phyloP scores from a whole-genome alignment of 208 protist genomes.

The Angomonas desouzai region DNA sequence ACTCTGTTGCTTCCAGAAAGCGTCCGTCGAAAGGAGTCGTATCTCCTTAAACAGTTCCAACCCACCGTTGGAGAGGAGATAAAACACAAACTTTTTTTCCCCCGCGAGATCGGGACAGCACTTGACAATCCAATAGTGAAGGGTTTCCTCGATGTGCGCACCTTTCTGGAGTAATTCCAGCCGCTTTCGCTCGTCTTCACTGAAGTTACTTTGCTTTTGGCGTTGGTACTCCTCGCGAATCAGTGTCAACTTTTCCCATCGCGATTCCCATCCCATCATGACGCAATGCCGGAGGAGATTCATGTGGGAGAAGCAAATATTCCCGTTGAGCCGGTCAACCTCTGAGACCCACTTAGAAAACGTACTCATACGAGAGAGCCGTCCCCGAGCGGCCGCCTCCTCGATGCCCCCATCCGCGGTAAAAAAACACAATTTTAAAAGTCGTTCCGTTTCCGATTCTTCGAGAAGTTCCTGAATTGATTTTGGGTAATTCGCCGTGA shows the following conservation, averaged over 20 bases:
- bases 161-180: background rate
- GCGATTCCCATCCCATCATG: background rate
- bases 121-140: background rate
- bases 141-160: background rate
- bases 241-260: background rate
- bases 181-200: background rate
- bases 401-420: background rate
- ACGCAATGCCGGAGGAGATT: background rate
- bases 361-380: background rate
- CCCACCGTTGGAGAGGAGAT: background rate
- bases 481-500: background rate
- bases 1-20: background rate
- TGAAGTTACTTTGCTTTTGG: background rate
- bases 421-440: background rate
- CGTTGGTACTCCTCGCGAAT: background rate
- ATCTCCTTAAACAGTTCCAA: background rate
- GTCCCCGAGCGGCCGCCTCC: background rate
- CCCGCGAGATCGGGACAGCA: background rate
- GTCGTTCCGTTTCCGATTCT: background rate
- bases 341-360: background rate
- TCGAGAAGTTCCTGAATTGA: background rate
- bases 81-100: background rate
- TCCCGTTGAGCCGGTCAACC: background rate
- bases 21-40: background rate
- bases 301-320: background rate